These are phyloP conservation scores for Fusarium burgessii DNA, from an alignment of 2,329 filamentous ascomycete species.

Conservation along the genomic window DNA sequence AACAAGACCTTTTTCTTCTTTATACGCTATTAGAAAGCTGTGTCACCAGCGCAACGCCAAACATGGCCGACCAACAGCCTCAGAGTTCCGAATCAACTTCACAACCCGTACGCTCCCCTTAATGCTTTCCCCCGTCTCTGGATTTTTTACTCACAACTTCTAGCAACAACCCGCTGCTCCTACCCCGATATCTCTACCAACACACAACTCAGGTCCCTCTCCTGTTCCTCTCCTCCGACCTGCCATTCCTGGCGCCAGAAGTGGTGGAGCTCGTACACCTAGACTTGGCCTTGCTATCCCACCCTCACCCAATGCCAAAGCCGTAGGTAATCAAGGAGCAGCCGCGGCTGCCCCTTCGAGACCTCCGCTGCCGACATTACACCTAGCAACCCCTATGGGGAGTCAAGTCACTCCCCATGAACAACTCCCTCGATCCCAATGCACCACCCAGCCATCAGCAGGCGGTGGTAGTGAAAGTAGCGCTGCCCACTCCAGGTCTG, in stretches of 20 bases:
- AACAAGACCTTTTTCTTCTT: background rate
- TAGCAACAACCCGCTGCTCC: constrained; percentile 40
- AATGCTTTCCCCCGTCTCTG: background rate
- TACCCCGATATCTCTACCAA: constrained; percentile 48
- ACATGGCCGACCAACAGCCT: constrained; percentile 44
- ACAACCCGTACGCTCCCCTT: constrained; percentile 39
- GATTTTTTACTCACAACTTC: constrained; percentile 29
- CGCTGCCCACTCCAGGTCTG: constrained; percentile 81
- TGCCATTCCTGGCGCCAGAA: constrained; percentile 78
- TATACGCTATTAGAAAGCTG: constrained; percentile 18
- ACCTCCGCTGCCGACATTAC: constrained; percentile 79
- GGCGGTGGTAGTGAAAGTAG: constrained; percentile 85
- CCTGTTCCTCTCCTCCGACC: constrained; percentile 85
- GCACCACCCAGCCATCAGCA: constrained; percentile 70
- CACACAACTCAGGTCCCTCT: constrained; percentile 60
- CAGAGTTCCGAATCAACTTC: constrained; percentile 39
- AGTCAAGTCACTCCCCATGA: constrained; percentile 79
- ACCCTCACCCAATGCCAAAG: constrained; percentile 83
- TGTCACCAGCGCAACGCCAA: constrained; percentile 25
- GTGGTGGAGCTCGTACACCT: constrained; percentile 74
- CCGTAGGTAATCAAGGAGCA: constrained; percentile 68
- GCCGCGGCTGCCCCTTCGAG: constrained; percentile 51
- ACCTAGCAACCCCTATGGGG: constrained; percentile 90
- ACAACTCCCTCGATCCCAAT: constrained; percentile 65
- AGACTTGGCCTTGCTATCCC: constrained; percentile 91